phyloP scores from a whole-genome alignment of 495 filamentous ascomycete genomes.

The Neurospora sp. region DNA sequence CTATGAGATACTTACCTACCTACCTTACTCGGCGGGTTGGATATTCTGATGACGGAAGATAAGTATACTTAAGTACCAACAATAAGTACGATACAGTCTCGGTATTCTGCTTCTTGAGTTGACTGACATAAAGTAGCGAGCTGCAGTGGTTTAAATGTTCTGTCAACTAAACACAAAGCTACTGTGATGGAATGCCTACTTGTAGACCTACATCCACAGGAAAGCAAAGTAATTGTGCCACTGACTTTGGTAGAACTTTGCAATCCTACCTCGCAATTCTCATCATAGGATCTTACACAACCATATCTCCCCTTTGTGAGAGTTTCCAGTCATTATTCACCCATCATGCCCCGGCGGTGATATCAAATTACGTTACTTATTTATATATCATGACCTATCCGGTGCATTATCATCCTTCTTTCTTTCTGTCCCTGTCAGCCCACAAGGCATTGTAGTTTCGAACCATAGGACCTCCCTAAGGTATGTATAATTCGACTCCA shows the following conservation, averaged over 20 bases:
- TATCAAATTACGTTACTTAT: background rate
- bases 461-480: background rate
- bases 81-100: background rate
- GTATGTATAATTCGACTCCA: background rate
- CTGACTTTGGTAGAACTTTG: background rate
- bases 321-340: background rate
- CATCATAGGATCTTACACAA: background rate
- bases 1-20: background rate
- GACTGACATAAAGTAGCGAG: background rate
- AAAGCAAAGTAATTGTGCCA: background rate
- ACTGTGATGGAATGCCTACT: background rate
- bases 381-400: background rate
- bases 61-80: background rate
- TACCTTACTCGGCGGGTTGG: background rate
- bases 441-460: background rate
- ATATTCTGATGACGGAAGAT: background rate
- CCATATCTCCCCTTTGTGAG: background rate
- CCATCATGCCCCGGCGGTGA: background rate
- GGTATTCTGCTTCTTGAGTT: background rate
- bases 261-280: background rate
- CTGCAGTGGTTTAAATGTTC: background rate
- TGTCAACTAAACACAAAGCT: background rate
- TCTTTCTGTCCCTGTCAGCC: background rate
- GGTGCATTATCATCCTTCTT: background rate
- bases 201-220: background rate